Percentiles rank a stretch among this genome's conserved stretches.
phyloP scores from a whole-genome alignment of 1,284 basidiomycete species.

The Gomphus bonarii region DNA sequence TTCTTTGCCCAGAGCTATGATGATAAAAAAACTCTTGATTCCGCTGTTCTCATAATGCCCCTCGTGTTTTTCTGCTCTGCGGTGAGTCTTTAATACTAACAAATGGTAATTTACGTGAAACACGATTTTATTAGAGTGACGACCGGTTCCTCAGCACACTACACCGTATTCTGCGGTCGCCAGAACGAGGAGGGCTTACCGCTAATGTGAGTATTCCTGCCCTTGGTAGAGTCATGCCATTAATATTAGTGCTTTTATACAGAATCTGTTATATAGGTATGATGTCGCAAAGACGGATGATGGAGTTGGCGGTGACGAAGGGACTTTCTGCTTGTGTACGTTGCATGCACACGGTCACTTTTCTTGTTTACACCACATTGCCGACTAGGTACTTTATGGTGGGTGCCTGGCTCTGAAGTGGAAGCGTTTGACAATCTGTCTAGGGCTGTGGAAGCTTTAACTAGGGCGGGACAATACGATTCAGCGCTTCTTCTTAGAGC shows the following conservation, averaged over 20 bases:
- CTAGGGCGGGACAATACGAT: slow-evolving; percentile 75
- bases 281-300: slow-evolving; percentile 76
- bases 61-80: slow-evolving; percentile 80
- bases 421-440: slow-evolving; percentile 12
- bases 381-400: slow-evolving; percentile 52
- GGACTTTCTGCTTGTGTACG: slow-evolving; percentile 65
- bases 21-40: slow-evolving; percentile 57
- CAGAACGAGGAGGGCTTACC: slow-evolving; percentile 80
- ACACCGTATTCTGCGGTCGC: slow-evolving; percentile 70
- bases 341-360: not conserved
- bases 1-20: slow-evolving; percentile 76
- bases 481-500: slow-evolving; percentile 55
- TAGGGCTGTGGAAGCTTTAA: slow-evolving; percentile 82
- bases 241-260: slow-evolving; percentile 11
- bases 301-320: slow-evolving; percentile 89
- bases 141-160: slow-evolving; percentile 80
- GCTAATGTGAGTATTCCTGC: slow-evolving; percentile 51
- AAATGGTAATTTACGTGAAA: slow-evolving; percentile 3
- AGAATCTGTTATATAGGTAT: slow-evolving; percentile 72
- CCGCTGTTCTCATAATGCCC: slow-evolving; percentile 74
- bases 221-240: not conserved
- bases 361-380: not conserved
- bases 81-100: slow-evolving; percentile 28
- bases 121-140: slow-evolving; percentile 46
- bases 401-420: slow-evolving; percentile 12